Evolutionary conservation across 192 early-diverging fungal species (phyloP).

Genomic region (Backusella parvicylindrica): DNA sequence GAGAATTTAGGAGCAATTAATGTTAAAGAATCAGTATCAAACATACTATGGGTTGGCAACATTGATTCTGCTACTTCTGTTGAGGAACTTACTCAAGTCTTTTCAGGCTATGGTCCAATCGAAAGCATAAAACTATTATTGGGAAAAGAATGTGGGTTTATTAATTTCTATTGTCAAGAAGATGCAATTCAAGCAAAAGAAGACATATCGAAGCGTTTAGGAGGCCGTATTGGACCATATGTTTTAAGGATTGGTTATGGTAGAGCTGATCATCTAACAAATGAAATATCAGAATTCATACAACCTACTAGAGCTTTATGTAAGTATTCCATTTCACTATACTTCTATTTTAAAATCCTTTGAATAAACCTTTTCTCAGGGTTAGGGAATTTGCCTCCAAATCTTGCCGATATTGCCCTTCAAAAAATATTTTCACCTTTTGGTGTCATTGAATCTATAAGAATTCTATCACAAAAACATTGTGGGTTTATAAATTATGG

Average conservation of each 20-base stretch:
- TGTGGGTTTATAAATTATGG: constrained; percentile 97
- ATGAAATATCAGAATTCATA: not conserved
- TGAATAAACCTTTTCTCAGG: constrained; percentile 48
- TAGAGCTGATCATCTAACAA: constrained; percentile 52
- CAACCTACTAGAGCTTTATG: constrained; percentile 69
- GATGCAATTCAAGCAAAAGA: constrained; percentile 84
- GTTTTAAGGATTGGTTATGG: constrained; percentile 79
- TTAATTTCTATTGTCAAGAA: constrained; percentile 81
- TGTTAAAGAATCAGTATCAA: constrained; percentile 55
- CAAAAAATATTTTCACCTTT: constrained; percentile 71
- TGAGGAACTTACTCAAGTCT: constrained; percentile 75
- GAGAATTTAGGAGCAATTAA: not conserved
- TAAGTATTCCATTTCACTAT: constrained; percentile 40
- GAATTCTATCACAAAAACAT: constrained; percentile 91
- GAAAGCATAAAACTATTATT: constrained; percentile 83
- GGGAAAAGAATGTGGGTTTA: constrained; percentile 94
- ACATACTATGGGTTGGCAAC: constrained; percentile 92
- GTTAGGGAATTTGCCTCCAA: constrained; percentile 90
- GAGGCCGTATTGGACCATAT: constrained; percentile 73
- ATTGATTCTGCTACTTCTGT: constrained; percentile 73
- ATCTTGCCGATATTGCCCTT: constrained; percentile 64
- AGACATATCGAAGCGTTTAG: constrained; percentile 67
- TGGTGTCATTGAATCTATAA: constrained; percentile 86
- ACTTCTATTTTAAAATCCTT: not conserved
- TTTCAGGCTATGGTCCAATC: constrained; percentile 87